Conservation (phyloP, 495 filamentous ascomycete genomes). For the Aspergillus hancockii region DNA sequence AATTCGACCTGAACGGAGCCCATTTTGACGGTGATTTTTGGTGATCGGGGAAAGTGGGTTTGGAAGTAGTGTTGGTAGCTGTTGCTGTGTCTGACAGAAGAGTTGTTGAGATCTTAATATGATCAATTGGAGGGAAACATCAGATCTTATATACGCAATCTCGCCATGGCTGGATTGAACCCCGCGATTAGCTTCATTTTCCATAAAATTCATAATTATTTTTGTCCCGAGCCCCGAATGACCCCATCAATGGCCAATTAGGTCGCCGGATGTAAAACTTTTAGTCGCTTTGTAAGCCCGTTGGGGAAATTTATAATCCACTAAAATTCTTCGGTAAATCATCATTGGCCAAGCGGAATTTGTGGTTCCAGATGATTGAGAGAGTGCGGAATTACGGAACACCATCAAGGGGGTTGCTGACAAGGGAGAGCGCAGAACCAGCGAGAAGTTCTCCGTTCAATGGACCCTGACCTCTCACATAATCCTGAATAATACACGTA, state of each 20-base stretch:
- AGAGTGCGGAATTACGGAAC: constrained; percentile 1
- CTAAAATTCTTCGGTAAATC: background rate
- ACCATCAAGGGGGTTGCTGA: background rate
- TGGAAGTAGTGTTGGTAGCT: background rate
- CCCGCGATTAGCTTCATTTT: background rate
- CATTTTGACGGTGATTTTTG: constrained; percentile 25
- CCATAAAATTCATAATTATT: background rate
- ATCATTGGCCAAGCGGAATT: background rate
- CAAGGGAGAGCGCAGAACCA: background rate
- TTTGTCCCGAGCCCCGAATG: background rate
- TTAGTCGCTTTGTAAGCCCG: background rate
- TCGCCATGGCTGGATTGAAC: background rate
- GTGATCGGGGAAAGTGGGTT: background rate
- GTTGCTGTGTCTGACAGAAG: background rate
- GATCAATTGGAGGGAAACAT: background rate
- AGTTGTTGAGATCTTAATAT: background rate
- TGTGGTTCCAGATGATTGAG: background rate
- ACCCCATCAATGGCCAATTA: background rate
- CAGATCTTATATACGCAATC: background rate
- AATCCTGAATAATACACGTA: background rate
- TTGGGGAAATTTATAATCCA: background rate
- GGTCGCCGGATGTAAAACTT: background rate
- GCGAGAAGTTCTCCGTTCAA: background rate
- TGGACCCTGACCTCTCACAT: background rate
- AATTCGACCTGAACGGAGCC: constrained; percentile 32